Evolutionary conservation across 345 rosid species (phyloP).

Genomic region (Eucalyptus cloeziana): DNA sequence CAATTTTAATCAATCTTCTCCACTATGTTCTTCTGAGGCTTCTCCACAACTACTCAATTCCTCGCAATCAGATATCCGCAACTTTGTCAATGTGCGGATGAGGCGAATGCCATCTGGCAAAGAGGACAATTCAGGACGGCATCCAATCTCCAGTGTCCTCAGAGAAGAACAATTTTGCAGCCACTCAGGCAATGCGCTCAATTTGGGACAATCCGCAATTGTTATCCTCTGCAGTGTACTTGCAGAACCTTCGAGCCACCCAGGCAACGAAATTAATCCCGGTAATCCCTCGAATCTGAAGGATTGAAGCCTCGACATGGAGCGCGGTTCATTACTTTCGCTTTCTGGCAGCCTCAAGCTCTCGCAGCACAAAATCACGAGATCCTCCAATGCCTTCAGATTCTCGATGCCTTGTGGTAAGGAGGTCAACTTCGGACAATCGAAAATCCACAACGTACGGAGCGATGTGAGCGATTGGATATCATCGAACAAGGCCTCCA

Average conservation of each 20-base stretch:
- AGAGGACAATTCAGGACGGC: neutral
- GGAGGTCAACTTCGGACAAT: neutral
- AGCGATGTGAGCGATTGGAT: neutral
- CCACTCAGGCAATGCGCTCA: neutral
- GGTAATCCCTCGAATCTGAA: neutral
- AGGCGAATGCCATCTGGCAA: neutral
- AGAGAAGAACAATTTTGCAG: neutral
- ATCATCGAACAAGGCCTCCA: slow-evolving; percentile 1
- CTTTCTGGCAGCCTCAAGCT: neutral
- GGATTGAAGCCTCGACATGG: neutral
- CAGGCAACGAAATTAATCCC: neutral
- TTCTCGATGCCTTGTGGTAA: neutral
- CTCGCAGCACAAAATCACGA: neutral
- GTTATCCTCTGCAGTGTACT: neutral
- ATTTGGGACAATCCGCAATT: neutral
- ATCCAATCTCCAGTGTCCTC: neutral
- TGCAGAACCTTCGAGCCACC: slow-evolving; percentile 3
- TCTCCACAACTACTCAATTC: neutral
- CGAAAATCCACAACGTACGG: neutral
- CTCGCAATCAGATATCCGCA: neutral
- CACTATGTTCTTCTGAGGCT: no score
- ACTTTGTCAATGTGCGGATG: neutral
- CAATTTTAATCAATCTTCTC: neutral
- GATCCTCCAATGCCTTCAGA: neutral
- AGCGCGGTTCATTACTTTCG: neutral